Evolutionary conservation across 1,284 basidiomycete species (phyloP), one percentile per base, ranked within the genome.

Genomic region (Tremellales sp.): DNA sequence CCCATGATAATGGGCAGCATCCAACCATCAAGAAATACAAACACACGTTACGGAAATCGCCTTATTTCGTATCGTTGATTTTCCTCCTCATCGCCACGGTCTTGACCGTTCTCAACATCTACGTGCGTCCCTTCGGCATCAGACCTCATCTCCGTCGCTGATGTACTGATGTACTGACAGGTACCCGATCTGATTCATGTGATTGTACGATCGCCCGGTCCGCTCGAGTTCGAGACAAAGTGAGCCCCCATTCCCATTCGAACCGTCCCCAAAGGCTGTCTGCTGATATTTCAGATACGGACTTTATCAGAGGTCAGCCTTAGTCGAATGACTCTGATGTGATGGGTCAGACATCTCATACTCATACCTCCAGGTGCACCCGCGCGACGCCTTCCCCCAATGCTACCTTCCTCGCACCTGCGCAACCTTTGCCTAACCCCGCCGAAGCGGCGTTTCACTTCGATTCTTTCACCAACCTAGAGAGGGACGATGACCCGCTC

Each of bases 141-240:
- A 5, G 17, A 35, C 45, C 19, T 24, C 25, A 35, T 12, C 8
- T 13, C n/a, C 17, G 17, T 33, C n/a, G 29, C 6, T 22, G 45
- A 7, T 45, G 21, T 5, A n/a, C 45, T 39, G 29, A 39, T 39
- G 6, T 41, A 22, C 19, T 31, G 13, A 3, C 40, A 72, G 68
- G 54, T 68, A 3, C 58, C 68, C 19, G 64, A 70, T 45, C 50
- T 73, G 27, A 64, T 75, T 29, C 63, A 69, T 46, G 67, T 73
- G 11, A 52, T 56, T 1, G 51, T 58, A 1, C 48, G 42, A n/a
- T 51, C 53, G 8, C 68, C 68, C 8, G 70, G 70, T 4, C 73
- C 73, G 6, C 56, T 62, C 0, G 51, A 60, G 21, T 73, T 70
- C 36, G 70, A 73, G 56, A 70, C 70, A 17, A 68, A 67, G 73